Base-by-base conservation (phyloP, 495 filamentous ascomycete genomes). In the Neurospora sp. region DNA sequence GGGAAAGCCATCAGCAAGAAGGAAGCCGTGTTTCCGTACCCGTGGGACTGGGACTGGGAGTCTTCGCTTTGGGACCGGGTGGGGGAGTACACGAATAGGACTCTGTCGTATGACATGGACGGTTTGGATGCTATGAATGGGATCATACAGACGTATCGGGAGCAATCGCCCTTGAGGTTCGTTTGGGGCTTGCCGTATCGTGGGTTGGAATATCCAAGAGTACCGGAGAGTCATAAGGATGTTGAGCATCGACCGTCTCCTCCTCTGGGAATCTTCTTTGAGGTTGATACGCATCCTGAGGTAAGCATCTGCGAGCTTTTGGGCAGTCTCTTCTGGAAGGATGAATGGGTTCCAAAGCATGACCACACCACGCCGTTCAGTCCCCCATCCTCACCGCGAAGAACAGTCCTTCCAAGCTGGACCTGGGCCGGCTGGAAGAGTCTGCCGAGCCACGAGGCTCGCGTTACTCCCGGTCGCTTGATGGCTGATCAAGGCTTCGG, bases 401-500 rank as follows among this genome's bases (percentile, higher is more conserved):
- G 46, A 49, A 10, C 39, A 9, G 62, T 5, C 2, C 70, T 73
- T 4, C 72, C 72, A 11, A 73, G 72, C 39, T 73, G 72, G 72
- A 27, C 62, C 3, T 73, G 72, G 72, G 16, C 20, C 8, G 72
- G 72, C 9, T 73, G 72, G 72, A 49, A 49, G 9, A 23, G n/a
- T 23, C 46, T 49, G 5, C n/a, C 46, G 11, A 23, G n/a, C 3
- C 46, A 49, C 9, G n/a, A 49, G 7, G 46, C 23, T 8, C 7
- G n/a, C 9, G 44, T 49, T 0, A n/a, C 44, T n/a, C 9, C n/a
- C 9, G 44, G 44, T 0, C 46, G 46, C 9, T 49, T 49, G n/a
- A 23, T 49, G n/a, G 46, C 46, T 3, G 46, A 23, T 23, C 46
- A 49, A 23, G 18, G 46, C 10, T 49, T 49, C 46, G n/a, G 46